Conservation (phyloP, 1,139 yeast species). For the Geotrichum klebahnii region DNA sequence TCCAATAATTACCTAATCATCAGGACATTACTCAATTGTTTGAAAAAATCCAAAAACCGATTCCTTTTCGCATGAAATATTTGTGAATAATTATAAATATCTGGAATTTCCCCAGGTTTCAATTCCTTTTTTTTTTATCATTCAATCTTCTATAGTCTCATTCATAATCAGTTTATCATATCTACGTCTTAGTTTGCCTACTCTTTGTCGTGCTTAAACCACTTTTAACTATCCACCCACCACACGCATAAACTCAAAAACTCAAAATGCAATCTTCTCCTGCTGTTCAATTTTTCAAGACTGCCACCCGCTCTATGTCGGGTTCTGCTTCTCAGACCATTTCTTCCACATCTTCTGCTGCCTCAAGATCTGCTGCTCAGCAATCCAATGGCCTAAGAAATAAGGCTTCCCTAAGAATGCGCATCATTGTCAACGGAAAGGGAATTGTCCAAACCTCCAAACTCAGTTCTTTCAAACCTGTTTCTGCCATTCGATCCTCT, state of each 20-base stretch:
- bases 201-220: no score
- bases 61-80: background rate
- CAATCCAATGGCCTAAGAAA: no score
- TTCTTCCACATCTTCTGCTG: slow-evolving; percentile 6
- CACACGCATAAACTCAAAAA: background rate
- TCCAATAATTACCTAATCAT: background rate
- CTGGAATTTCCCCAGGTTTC: background rate
- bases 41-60: no score
- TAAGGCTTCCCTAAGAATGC: slow-evolving; percentile 5
- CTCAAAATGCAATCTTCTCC: background rate
- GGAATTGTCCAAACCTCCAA: slow-evolving; percentile 12
- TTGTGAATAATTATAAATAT: slow-evolving; percentile 1
- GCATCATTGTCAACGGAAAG: slow-evolving; percentile 14
- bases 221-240: background rate
- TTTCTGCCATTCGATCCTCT: background rate
- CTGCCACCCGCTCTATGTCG: background rate
- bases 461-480: slow-evolving; percentile 4
- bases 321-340: background rate
- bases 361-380: slow-evolving; percentile 33
- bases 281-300: background rate
- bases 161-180: no score
- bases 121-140: background rate
- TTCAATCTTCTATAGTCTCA: background rate
- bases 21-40: no score
- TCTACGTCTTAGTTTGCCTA: no score